Evolutionary conservation across 345 rosid genomes (phyloP).

Genomic region (Populus nigra): DNA sequence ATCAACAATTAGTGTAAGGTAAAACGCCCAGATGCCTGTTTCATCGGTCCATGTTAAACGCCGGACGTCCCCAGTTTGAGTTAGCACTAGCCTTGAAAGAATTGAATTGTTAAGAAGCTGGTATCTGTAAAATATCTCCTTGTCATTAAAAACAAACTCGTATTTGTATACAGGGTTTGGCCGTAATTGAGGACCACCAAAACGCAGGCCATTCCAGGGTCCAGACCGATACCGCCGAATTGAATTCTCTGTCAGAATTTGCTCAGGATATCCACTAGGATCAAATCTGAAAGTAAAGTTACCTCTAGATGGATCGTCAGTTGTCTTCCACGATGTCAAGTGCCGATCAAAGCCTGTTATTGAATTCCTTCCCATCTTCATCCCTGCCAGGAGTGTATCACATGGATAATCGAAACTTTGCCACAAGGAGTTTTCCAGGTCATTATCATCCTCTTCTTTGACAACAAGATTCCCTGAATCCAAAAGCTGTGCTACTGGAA

Average conservation of each 20-base stretch:
- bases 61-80: too few relatives aligned
- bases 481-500: constrained; percentile 20
- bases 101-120: too few relatives aligned
- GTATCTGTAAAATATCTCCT: too few relatives aligned
- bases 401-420: constrained; percentile 36
- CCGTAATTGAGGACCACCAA: constrained; percentile 29
- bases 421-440: constrained; percentile 11
- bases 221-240: constrained; percentile 13
- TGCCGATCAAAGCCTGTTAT: background rate
- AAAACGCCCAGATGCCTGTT: too few relatives aligned
- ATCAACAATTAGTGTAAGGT: too few relatives aligned
- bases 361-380: constrained; percentile 19
- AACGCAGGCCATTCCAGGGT: constrained; percentile 16
- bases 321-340: constrained; percentile 24
- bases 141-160: too few relatives aligned
- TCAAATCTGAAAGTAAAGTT: constrained; percentile 19
- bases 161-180: background rate
- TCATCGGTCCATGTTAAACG: too few relatives aligned
- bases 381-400: constrained; percentile 23
- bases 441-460: background rate
- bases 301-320: constrained; percentile 32
- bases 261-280: constrained; percentile 16
- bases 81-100: too few relatives aligned
- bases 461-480: constrained; percentile 29
- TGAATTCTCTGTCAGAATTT: constrained; percentile 4